phyloP scores from a whole-genome alignment of 2,329 filamentous ascomycete genomes.

The Beauveria brongniartii region DNA sequence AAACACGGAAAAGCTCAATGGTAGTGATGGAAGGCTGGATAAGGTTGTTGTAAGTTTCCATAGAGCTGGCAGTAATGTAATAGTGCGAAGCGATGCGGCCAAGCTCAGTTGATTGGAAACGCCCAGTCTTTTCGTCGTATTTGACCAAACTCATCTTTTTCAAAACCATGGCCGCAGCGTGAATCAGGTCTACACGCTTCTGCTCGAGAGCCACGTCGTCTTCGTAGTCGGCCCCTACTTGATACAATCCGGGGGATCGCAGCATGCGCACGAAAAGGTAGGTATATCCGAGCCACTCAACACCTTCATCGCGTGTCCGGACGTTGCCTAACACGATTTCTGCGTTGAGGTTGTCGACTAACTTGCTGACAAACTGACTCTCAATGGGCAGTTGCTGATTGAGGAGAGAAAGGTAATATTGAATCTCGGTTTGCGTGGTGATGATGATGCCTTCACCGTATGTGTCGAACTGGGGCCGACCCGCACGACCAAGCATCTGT shows the following conservation, averaged over 20 bases:
- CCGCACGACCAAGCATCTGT: slow-evolving; percentile 97
- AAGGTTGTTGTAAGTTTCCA: slow-evolving; percentile 94
- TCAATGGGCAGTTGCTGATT: slow-evolving; percentile 98
- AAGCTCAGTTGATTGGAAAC: slow-evolving; percentile 83
- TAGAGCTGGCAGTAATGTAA: slow-evolving; percentile 93
- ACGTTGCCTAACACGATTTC: slow-evolving; percentile 94
- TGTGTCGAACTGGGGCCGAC: slow-evolving; percentile 91
- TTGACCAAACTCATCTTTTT: slow-evolving; percentile 86
- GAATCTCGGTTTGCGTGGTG: slow-evolving; percentile 87
- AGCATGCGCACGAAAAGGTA: slow-evolving; percentile 98
- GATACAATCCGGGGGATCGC: slow-evolving; percentile 87
- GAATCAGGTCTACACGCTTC: slow-evolving; percentile 93
- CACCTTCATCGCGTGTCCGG: slow-evolving; percentile 82
- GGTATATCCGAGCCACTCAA: slow-evolving; percentile 98
- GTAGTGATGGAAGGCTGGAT: slow-evolving; percentile 88
- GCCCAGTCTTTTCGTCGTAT: slow-evolving; percentile 90
- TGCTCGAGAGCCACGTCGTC: slow-evolving; percentile 88
- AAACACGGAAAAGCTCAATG: slow-evolving; percentile 94
- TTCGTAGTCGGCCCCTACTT: slow-evolving; percentile 92
- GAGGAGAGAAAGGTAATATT: slow-evolving; percentile 92
- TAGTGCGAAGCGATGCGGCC: slow-evolving; percentile 96
- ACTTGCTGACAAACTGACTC: slow-evolving; percentile 84
- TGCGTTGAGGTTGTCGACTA: slow-evolving; percentile 94
- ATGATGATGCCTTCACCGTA: slow-evolving; percentile 99
- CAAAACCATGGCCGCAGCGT: slow-evolving; percentile 81